phyloP scores from a whole-genome alignment of 2,329 filamentous ascomycete species.

The Penicillium sp. region DNA sequence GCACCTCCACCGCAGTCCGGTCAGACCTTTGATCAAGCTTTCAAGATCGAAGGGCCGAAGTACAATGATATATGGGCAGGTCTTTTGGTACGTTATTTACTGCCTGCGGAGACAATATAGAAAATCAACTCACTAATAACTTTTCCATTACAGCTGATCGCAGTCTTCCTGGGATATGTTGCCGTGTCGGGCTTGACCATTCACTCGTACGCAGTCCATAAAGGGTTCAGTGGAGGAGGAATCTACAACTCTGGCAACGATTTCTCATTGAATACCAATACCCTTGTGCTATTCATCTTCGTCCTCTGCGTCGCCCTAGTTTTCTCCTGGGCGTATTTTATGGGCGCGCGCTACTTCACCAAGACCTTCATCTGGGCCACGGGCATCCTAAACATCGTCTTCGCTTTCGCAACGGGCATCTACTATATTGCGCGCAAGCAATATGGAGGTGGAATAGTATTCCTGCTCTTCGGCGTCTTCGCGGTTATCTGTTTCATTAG shows the following conservation, averaged over 20 bases:
- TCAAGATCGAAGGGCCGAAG: conserved; percentile 80
- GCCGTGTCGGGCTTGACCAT: conserved; percentile 76
- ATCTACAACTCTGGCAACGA: conserved; percentile 70
- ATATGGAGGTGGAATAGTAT: conserved; percentile 84
- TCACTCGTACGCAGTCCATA: conserved; percentile 68
- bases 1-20: conserved; percentile 20
- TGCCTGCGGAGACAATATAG: not conserved
- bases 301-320: conserved; percentile 72
- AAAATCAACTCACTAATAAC: not conserved
- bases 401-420: conserved; percentile 80
- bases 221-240: conserved; percentile 65
- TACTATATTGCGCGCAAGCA: conserved; percentile 79
- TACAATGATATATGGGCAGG: conserved; percentile 91
- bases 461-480: conserved; percentile 79
- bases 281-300: conserved; percentile 80
- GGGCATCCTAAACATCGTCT: conserved; percentile 81
- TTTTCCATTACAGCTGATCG: conserved; percentile 60
- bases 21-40: conserved; percentile 70
- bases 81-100: conserved; percentile 59
- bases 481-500: conserved; percentile 79
- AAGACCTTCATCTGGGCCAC: conserved; percentile 93
- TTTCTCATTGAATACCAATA: conserved; percentile 77
- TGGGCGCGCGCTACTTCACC: conserved; percentile 72
- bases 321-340: conserved; percentile 76
- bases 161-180: conserved; percentile 70